Base-by-base conservation (phyloP, 768 basidiomycete species). In the Lanmaoa pseudosensibilis region DNA sequence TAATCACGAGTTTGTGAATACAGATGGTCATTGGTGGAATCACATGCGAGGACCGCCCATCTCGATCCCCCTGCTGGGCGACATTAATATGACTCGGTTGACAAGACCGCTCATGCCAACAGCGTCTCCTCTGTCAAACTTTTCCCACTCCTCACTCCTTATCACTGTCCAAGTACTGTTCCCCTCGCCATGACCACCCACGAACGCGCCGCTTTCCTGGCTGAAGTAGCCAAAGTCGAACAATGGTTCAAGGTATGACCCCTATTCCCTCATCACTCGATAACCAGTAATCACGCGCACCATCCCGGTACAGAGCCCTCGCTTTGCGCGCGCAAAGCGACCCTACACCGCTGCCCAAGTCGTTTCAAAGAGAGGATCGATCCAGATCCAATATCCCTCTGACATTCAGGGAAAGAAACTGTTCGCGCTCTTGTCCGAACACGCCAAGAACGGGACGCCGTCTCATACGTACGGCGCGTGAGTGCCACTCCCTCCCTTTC, bases 381-480 rank as follows among this genome's bases (percentile, higher is more conserved):
- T 99, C 52, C 79, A 82, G 11, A 87, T 94, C 61, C 77, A 84
- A 44, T 98, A 98, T 73, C 90, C 96, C 15, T 94, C 94, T 47
- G 82, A 92, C 68, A 65, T 85, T 2, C 83, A 84, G 69, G 95
- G 81, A 60, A 92, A 94, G 81, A 98, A 98, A 74, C 82, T 97
- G 37, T 96, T 83, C 79, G 66, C 71, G 8, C 69, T 88, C 56
- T 82, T 99, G 60, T 79, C 82, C 48, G 78, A 90, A 59, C 94
- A 97, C 70, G 87, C 84, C 51, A 83, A 81, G 71, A 80, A 79
- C 55, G 83, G 87, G 36, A 90, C 90, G 4, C 89, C 91, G 1
- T 94, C 92, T 21, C 92, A 95, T 71, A 99, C 97, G 59, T 99
- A 98, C 69, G 97, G 97, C 77, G 95, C 95, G 94, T 98, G 71